phyloP scores from a whole-genome alignment of 2,329 filamentous ascomycete genomes.

The Lasiodiplodia theobromae region DNA sequence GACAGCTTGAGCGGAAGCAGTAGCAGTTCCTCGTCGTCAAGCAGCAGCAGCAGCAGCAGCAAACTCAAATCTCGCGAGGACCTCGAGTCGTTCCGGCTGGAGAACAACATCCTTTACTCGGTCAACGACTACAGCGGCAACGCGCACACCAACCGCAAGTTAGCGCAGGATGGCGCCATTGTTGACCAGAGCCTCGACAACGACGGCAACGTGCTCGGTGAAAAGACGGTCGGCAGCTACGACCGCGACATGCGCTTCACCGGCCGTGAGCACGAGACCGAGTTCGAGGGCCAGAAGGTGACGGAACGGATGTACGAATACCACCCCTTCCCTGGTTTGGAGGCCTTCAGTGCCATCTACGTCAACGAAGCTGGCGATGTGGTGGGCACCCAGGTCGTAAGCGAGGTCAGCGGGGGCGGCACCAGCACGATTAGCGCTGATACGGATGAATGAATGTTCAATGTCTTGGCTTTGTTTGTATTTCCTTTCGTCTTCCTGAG shows the following conservation, averaged over 20 bases:
- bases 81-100: slow-evolving; percentile 42
- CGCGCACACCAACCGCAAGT: slow-evolving; percentile 61
- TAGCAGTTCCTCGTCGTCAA: slow-evolving; percentile 21
- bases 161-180: slow-evolving; percentile 63
- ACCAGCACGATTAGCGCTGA: slow-evolving; percentile 58
- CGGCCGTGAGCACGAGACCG: slow-evolving; percentile 54
- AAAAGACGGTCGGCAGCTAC: slow-evolving; percentile 59
- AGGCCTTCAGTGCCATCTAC: slow-evolving; percentile 58
- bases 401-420: slow-evolving; percentile 61
- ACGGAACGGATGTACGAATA: slow-evolving; percentile 63
- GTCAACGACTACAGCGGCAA: slow-evolving; percentile 66
- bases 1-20: slow-evolving; percentile 33
- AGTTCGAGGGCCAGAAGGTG: slow-evolving; percentile 53
- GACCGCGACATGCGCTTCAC: slow-evolving; percentile 62
- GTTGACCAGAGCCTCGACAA: slow-evolving; percentile 64
- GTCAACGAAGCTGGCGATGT: slow-evolving; percentile 57
- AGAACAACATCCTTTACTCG: slow-evolving; percentile 66
- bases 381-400: slow-evolving; percentile 59
- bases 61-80: slow-evolving; percentile 41
- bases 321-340: slow-evolving; percentile 57
- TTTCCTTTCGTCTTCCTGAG: neutral
- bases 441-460: slow-evolving; percentile 11
- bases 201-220: slow-evolving; percentile 55
- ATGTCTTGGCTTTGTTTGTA: neutral
- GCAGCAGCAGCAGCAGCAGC: slow-evolving; percentile 21